phyloP scores from a whole-genome alignment of 2,329 filamentous ascomycete species.

The Madurella fahalii region DNA sequence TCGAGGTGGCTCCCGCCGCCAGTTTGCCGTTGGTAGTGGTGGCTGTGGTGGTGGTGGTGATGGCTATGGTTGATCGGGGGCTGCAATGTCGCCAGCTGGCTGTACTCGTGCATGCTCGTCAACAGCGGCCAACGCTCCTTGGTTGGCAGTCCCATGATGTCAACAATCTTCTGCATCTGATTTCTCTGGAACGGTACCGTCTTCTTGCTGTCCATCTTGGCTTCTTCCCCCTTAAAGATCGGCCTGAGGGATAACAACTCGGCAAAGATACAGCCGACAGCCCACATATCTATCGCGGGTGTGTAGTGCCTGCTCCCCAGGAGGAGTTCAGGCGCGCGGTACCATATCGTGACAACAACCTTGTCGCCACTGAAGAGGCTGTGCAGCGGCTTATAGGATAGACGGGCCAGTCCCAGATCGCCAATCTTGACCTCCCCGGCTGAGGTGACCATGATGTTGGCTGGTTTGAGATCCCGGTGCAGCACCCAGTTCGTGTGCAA shows the following conservation, averaged over 20 bases:
- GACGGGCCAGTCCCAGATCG: constrained; percentile 82
- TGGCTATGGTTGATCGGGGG: constrained; percentile 44
- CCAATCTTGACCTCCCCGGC: constrained; percentile 89
- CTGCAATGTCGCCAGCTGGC: constrained; percentile 59
- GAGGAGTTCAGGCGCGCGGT: constrained; percentile 88
- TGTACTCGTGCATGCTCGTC: constrained; percentile 80
- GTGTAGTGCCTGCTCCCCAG: constrained; percentile 95
- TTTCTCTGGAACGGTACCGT: constrained; percentile 95
- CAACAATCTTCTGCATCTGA: constrained; percentile 98
- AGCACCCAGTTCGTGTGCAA: constrained; percentile 96
- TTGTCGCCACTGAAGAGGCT: constrained; percentile 93
- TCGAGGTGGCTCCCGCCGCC: constrained; percentile 55
- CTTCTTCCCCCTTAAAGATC: constrained; percentile 98
- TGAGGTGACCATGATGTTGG: constrained; percentile 98
- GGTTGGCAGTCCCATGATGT: constrained; percentile 86
- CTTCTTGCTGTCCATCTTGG: constrained; percentile 98
- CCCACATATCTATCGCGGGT: constrained; percentile 95
- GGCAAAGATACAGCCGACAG: constrained; percentile 95
- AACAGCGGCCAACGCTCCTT: constrained; percentile 87
- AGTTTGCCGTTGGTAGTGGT: constrained; percentile 40
- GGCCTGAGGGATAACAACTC: constrained; percentile 85
- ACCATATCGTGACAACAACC: constrained; percentile 99
- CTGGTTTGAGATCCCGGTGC: constrained; percentile 93
- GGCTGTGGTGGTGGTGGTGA: constrained; percentile 42
- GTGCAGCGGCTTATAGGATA: constrained; percentile 92